Conservation (phyloP, 2,329 filamentous ascomycete genomes). For the Gyromitra esculenta region DNA sequence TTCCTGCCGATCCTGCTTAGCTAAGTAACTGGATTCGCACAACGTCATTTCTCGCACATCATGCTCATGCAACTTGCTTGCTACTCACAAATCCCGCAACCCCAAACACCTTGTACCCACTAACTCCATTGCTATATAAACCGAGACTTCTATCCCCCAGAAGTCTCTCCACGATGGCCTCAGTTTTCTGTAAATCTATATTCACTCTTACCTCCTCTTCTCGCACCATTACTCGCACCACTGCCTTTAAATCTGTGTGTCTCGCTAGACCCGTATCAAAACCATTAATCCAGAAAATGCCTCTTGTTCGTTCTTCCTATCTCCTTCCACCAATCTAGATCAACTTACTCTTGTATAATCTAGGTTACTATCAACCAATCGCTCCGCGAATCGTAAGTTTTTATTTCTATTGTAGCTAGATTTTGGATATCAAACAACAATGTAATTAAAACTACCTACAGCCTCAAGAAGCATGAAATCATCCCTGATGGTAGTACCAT, state of each 20-base stretch:
- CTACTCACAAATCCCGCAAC: not conserved
- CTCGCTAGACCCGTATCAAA: constrained; percentile 39
- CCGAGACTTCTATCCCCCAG: not conserved
- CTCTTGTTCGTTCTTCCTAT: constrained; percentile 40
- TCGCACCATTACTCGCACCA: constrained; percentile 29
- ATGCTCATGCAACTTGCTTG: constrained; percentile 6
- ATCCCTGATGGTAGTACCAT: constrained; percentile 59
- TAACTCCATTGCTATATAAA: constrained; percentile 24
- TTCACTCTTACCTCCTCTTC: constrained; percentile 24
- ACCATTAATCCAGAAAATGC: constrained; percentile 52
- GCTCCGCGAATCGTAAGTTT: constrained; percentile 54
- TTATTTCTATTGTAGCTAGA: constrained; percentile 4
- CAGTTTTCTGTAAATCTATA: constrained; percentile 35
- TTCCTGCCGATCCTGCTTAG: constrained; percentile 36
- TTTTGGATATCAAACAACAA: constrained; percentile 29
- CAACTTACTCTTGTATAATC: constrained; percentile 47
- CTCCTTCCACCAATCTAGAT: not conserved
- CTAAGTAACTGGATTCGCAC: constrained; percentile 19
- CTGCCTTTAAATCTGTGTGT: constrained; percentile 26
- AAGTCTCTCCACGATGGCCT: constrained; percentile 14
- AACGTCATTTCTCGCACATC: constrained; percentile 48
- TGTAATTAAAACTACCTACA: constrained; percentile 35
- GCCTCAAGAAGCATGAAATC: constrained; percentile 58
- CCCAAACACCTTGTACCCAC: not conserved
- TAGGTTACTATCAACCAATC: constrained; percentile 56